Conservation (phyloP, 2,329 filamentous ascomycete species). For the Exophiala lecanii-corni region DNA sequence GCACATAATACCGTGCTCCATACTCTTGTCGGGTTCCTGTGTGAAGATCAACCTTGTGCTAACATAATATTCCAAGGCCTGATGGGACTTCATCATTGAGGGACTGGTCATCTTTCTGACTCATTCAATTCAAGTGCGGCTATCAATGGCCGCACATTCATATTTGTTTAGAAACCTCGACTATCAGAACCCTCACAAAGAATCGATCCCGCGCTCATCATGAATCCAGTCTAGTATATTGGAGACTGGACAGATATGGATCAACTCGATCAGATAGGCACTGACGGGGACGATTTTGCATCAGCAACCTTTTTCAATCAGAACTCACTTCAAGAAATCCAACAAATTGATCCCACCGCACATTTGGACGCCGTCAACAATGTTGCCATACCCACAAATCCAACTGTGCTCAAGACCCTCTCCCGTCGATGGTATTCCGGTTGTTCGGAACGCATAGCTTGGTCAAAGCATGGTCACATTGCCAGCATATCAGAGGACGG, state of each 20-base stretch:
- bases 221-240: too few species aligned
- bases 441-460: constrained; percentile 19
- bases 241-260: constrained; percentile 11
- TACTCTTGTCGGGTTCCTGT: too few species aligned
- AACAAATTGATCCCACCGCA: constrained; percentile 17
- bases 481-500: constrained; percentile 23
- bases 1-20: too few species aligned
- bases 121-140: too few species aligned
- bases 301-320: constrained; percentile 25
- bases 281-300: constrained; percentile 19
- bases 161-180: too few species aligned
- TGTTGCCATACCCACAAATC: constrained; percentile 16
- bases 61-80: too few species aligned
- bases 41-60: too few species aligned
- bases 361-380: constrained; percentile 12
- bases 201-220: too few species aligned
- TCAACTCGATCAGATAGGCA: constrained; percentile 10
- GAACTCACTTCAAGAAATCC: constrained; percentile 20
- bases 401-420: constrained; percentile 16
- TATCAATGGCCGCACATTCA: too few species aligned
- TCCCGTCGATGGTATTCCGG: constrained; percentile 19
- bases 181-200: too few species aligned
- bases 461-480: constrained; percentile 25
- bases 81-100: too few species aligned
- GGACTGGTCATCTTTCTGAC: too few species aligned